These are phyloP conservation scores for Trebouxia sp. DNA, from an alignment of 139 green algal species.

Conservation along the genomic window DNA sequence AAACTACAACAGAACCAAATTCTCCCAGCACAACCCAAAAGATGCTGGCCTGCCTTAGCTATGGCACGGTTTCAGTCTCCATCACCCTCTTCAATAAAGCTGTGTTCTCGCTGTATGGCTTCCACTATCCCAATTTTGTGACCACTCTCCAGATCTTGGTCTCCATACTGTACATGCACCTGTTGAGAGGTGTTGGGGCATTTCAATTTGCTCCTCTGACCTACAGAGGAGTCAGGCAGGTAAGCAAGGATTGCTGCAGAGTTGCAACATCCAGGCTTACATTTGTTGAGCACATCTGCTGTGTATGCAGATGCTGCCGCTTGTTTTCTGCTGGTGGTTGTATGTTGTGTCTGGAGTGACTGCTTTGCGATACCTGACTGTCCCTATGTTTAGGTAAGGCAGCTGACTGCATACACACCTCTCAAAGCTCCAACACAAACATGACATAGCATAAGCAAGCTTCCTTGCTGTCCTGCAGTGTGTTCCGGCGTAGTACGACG, in stretches of 20 bases:
- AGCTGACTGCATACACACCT: background rate
- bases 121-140: slow-evolving; percentile 54
- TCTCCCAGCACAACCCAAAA: background rate
- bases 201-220: slow-evolving; percentile 39
- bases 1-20: background rate
- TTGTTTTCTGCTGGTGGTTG: slow-evolving; percentile 59
- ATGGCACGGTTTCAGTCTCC: slow-evolving; percentile 45
- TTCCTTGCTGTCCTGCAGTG: slow-evolving; percentile 30
- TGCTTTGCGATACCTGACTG: slow-evolving; percentile 54
- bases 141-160: slow-evolving; percentile 51
- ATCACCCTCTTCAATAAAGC: slow-evolving; percentile 69
- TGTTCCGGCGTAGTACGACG: slow-evolving; percentile 52
- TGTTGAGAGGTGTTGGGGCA: background rate
- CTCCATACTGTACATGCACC: slow-evolving; percentile 46
- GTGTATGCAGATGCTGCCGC: slow-evolving; percentile 37
- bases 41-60: slow-evolving; percentile 44
- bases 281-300: background rate
- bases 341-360: slow-evolving; percentile 60
- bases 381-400: slow-evolving; percentile 55
- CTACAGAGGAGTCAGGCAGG: slow-evolving; percentile 18
- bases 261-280: too few relatives aligned
- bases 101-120: slow-evolving; percentile 58
- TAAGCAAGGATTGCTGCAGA: too few relatives aligned
- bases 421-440: too few relatives aligned
- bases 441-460: too few relatives aligned